These are phyloP conservation scores for Globisporangium middletonii DNA, from an alignment of 352 stramenopile genomes.

Conservation along the genomic window DNA sequence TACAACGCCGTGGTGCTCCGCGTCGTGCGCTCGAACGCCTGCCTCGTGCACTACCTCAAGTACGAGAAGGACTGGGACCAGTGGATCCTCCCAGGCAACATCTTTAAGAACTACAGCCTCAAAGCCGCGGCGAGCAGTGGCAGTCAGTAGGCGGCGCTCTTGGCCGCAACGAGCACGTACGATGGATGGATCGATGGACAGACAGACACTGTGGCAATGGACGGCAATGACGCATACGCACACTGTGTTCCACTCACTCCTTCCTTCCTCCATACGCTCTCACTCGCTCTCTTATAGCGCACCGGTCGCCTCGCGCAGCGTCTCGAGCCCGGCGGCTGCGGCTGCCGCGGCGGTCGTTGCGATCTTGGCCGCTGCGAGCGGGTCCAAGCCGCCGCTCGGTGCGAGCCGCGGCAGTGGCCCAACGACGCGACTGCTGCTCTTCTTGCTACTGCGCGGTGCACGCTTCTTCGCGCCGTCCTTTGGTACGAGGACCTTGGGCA, in stretches of 20 bases:
- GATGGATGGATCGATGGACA: background rate
- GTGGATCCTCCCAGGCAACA: slow-evolving; percentile 71
- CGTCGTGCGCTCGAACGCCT: slow-evolving; percentile 69
- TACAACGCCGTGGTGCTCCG: slow-evolving; percentile 80
- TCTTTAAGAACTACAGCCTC: slow-evolving; percentile 66
- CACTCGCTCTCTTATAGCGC: background rate
- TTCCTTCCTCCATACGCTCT: background rate
- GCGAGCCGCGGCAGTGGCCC: too few species aligned
- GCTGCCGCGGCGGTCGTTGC: too few species aligned
- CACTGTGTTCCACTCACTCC: background rate
- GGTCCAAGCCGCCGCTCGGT: too few species aligned
- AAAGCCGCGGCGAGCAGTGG: slow-evolving; percentile 2
- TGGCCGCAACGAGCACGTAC: background rate
- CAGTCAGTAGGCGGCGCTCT: background rate
- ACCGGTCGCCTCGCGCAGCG: background rate
- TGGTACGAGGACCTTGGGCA: too few species aligned
- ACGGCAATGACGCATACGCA: background rate
- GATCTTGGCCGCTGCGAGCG: too few species aligned
- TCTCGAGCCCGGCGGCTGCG: too few species aligned
- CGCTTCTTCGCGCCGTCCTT: too few species aligned
- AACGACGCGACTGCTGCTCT: too few species aligned
- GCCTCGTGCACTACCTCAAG: slow-evolving; percentile 79
- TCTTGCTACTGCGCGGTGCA: too few species aligned
- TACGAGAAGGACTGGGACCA: slow-evolving; percentile 84
- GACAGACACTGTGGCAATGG: background rate